Conservation (phyloP, 305 asterid genomes). For the Fraxinus xanthoxyloides region DNA sequence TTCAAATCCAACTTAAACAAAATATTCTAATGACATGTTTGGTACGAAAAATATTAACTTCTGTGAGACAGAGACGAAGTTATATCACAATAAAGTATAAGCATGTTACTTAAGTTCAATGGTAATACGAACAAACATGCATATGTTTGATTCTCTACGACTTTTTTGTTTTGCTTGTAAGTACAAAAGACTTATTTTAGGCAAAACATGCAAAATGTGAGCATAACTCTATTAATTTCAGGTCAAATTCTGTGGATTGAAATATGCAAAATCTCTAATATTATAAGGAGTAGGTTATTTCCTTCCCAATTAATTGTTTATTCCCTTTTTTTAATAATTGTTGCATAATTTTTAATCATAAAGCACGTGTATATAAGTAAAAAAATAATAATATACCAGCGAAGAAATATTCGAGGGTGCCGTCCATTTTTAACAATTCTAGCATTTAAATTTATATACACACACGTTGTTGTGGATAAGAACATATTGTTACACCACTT, state of each 20-base stretch:
- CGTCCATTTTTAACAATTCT: background rate
- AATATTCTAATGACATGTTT: background rate
- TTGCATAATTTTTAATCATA: background rate
- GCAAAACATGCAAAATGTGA: background rate
- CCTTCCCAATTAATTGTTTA: background rate
- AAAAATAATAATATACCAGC: background rate
- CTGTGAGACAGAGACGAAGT: background rate
- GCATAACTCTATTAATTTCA: background rate
- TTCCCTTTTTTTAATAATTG: background rate
- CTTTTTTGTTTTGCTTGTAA: too few species aligned
- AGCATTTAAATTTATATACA: background rate
- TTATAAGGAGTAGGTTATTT: background rate
- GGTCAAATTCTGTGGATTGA: conserved; percentile 31
- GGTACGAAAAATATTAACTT: background rate
- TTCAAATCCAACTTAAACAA: background rate
- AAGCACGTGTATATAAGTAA: background rate
- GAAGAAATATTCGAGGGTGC: background rate
- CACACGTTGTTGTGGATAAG: background rate
- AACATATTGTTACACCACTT: background rate
- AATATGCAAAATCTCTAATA: background rate
- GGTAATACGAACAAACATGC: too few species aligned
- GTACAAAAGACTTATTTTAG: background rate
- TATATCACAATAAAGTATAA: too few species aligned
- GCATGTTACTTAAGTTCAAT: background rate
- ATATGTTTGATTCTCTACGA: too few species aligned